Base-by-base conservation (phyloP, 139 green algal genomes). In the Desmodesmus armatus region DNA sequence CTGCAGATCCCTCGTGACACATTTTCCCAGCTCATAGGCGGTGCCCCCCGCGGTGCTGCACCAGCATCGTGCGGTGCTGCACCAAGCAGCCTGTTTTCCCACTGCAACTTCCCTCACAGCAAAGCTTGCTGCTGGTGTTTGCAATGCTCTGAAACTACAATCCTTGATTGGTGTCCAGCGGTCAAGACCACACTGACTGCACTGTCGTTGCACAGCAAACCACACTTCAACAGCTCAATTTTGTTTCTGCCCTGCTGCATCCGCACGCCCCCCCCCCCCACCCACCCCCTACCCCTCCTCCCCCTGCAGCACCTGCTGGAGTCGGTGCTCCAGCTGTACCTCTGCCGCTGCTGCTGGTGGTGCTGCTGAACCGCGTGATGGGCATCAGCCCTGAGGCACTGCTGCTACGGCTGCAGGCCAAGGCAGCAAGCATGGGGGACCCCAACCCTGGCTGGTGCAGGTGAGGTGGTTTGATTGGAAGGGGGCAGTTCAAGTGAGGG, bases 361-460 rank as follows among this genome's bases (percentile, higher is more conserved):
- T 72, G 33, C 69, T 80, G 66, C 47, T 79, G 33, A 19, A 70
- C 6, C 66, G 80, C 13, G 49, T 86, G 35, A 71, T 86, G 66
- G 13, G 41, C 37, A 63, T 86, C 37, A 71, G 25, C 33, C 67
- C 80, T 15, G 29, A 53, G 37, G 25, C 53, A 67, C 49, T 86
- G 49, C 67, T 86, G 47, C 31, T 11, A 11, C 27, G 80, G 25
- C 33, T 86, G 67, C 17, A 80, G 47, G 37, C 53, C 67, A 86
- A 86, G 37, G 80, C 80, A 7, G 80, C 47, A 31, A n/a, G 49
- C 33, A 40, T 86, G 44, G 80, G 80, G 35, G 80, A 86, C 47
- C 47, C 67, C 33, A 86, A 86, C 80, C 80, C 80, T 66, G 43
- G 51, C 67, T 78, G 33, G 80, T 86, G 80, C 80, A 86, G 80